Percentiles rank a stretch among this genome's conserved stretches.
These are phyloP conservation scores for Colletotrichum scovillei DNA, from an alignment of 2,329 filamentous ascomycete genomes.

Conservation along the genomic window DNA sequence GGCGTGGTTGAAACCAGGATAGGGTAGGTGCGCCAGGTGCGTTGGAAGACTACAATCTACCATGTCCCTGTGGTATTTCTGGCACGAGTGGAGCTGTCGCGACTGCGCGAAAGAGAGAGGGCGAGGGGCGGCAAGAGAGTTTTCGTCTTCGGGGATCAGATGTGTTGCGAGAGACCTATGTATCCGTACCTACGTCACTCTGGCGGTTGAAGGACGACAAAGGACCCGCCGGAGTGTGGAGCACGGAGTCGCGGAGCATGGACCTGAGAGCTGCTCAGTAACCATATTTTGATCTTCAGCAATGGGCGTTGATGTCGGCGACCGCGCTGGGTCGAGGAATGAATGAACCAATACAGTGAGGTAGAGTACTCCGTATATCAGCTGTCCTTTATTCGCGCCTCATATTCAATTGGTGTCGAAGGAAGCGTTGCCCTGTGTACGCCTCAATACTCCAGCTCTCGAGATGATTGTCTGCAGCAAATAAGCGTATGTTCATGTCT, in stretches of 20 bases:
- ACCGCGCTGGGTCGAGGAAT: background rate
- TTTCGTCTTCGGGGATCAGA: background rate
- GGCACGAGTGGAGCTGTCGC: constrained; percentile 4
- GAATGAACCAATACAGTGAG: background rate
- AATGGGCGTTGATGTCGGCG: background rate
- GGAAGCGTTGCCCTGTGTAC: background rate
- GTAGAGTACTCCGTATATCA: background rate
- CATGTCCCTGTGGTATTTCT: background rate
- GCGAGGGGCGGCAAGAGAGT: background rate
- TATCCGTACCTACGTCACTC: constrained; percentile 19
- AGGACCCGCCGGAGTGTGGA: background rate
- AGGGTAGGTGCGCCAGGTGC: background rate
- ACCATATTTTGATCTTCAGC: background rate
- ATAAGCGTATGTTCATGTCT: background rate
- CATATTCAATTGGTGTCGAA: background rate
- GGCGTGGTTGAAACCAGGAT: background rate
- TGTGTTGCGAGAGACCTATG: background rate
- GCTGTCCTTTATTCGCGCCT: background rate
- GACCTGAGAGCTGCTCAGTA: background rate
- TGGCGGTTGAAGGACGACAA: background rate
- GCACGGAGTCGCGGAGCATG: no score
- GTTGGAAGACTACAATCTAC: background rate
- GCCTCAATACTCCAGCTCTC: background rate
- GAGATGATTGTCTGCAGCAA: background rate
- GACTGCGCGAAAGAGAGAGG: background rate